Conservation (phyloP, 1,284 basidiomycete genomes). For the Ceratobasidium sp. region DNA sequence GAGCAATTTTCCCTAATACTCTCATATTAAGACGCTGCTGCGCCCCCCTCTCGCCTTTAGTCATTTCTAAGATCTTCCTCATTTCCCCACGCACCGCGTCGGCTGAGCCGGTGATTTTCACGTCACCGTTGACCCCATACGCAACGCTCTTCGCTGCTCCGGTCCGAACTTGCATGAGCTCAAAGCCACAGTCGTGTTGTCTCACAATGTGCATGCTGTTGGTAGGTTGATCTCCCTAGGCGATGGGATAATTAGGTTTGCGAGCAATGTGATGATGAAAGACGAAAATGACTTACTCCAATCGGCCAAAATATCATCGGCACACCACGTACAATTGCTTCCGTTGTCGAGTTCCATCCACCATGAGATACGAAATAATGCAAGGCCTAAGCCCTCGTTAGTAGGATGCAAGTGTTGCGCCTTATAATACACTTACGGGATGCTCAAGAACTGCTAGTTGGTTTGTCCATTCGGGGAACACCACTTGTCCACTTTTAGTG, state of each 20-base stretch:
- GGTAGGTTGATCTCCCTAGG: conserved; percentile 33
- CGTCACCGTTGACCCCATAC: background rate
- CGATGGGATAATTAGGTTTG: no score
- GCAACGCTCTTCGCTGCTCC: conserved; percentile 4
- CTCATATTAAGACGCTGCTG: conserved; percentile 19
- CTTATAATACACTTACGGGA: conserved; percentile 15
- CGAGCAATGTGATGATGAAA: background rate
- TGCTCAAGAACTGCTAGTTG: conserved; percentile 41
- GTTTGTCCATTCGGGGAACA: conserved; percentile 40
- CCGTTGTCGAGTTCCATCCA: conserved; percentile 4
- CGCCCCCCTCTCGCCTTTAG: background rate
- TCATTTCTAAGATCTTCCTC: background rate
- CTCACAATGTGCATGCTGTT: conserved; percentile 21
- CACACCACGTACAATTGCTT: conserved; percentile 23
- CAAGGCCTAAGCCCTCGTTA: background rate
- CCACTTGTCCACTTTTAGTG: conserved; percentile 1
- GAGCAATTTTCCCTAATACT: conserved; percentile 5
- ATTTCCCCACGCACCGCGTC: conserved; percentile 15
- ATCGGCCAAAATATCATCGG: conserved; percentile 45
- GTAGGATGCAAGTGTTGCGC: background rate
- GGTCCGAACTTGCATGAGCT: conserved; percentile 37
- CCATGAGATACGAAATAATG: conserved; percentile 43
- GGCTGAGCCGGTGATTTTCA: background rate
- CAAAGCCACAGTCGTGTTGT: conserved; percentile 29
- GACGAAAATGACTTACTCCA: background rate